Evolutionary conservation across 2,329 filamentous ascomycete species (phyloP).

Genomic region (Dothideomycetes sp.): DNA sequence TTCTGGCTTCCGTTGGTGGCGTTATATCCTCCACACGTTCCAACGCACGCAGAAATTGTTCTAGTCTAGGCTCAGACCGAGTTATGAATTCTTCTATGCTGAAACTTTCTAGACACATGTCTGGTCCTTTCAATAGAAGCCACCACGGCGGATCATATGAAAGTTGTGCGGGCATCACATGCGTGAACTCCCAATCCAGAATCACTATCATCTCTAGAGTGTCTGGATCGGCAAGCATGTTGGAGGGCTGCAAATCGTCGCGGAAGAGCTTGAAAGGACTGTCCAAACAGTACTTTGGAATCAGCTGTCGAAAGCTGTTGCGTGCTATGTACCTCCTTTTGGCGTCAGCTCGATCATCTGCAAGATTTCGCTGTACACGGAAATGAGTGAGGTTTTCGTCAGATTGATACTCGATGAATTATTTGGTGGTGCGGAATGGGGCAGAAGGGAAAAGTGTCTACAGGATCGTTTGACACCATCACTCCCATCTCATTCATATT

Average conservation of each 20-base stretch:
- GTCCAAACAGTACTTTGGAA: conserved; percentile 25
- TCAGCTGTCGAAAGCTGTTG: conserved; percentile 20
- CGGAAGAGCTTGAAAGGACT: conserved; percentile 33
- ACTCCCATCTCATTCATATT: conserved; percentile 34
- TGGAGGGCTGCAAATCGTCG: conserved; percentile 31
- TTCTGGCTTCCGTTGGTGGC: no score
- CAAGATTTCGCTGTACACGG: conserved; percentile 40
- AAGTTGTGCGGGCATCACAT: conserved; percentile 34
- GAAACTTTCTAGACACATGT: conserved; percentile 20
- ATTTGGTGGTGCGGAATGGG: conserved; percentile 25
- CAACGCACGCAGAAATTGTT: conserved; percentile 31
- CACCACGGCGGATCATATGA: conserved; percentile 31
- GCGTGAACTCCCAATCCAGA: conserved; percentile 35
- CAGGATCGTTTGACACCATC: conserved; percentile 25
- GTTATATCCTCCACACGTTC: conserved; percentile 25
- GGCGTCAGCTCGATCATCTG: conserved; percentile 38
- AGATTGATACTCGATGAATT: conserved; percentile 26
- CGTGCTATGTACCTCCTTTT: conserved; percentile 23
- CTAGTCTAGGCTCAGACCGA: conserved; percentile 27
- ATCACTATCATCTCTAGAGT: conserved; percentile 31
- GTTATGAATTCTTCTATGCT: background rate
- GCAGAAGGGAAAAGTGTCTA: conserved; percentile 22
- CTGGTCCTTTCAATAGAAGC: conserved; percentile 27
- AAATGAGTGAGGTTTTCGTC: conserved; percentile 29
- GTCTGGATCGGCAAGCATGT: conserved; percentile 32